Percentiles rank a stretch among this genome's conserved stretches.
Conservation (phyloP, 768 basidiomycete genomes). For the Sarcodon aspratus region DNA sequence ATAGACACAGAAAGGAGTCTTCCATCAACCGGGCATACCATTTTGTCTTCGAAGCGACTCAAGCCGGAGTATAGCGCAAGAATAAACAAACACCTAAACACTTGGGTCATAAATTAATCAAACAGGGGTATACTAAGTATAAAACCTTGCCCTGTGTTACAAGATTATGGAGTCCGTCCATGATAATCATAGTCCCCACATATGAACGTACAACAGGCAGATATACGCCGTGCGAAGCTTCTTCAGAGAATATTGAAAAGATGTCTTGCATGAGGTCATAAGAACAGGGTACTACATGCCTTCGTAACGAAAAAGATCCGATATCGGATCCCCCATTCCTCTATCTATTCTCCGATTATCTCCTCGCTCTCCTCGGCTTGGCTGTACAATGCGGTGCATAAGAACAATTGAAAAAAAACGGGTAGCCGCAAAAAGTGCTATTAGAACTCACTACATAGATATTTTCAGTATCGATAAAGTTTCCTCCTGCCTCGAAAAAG, state of each 20-base stretch:
- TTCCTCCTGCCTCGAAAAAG: conserved; percentile 33
- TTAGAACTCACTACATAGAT: conserved; percentile 31
- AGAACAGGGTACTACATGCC: conserved; percentile 13
- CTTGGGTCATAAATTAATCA: too few species aligned
- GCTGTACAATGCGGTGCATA: conserved; percentile 3
- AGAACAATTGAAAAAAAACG: too few species aligned
- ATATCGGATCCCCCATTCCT: conserved; percentile 21
- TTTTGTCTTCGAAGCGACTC: conserved; percentile 26
- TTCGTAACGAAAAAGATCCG: conserved; percentile 23
- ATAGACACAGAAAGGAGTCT: conserved; percentile 23
- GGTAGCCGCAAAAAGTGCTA: too few species aligned
- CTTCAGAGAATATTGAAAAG: conserved; percentile 14
- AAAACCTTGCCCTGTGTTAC: conserved; percentile 15
- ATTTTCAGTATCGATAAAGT: conserved; percentile 38
- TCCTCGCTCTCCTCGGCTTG: conserved; percentile 24
- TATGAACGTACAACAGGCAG: conserved; percentile 21
- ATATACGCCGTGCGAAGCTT: conserved; percentile 51
- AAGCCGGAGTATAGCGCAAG: conserved; percentile 18
- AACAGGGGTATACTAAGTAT: too few species aligned
- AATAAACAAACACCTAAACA: too few species aligned
- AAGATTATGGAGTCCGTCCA: conserved; percentile 11
- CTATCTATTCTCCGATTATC: conserved; percentile 32
- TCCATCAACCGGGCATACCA: conserved; percentile 25
- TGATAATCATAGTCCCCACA: conserved; percentile 6
- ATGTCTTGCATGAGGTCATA: background rate